These are phyloP conservation scores for Zymoseptoria tritici DNA, from an alignment of 2,329 filamentous ascomycete species.

Conservation along the genomic window DNA sequence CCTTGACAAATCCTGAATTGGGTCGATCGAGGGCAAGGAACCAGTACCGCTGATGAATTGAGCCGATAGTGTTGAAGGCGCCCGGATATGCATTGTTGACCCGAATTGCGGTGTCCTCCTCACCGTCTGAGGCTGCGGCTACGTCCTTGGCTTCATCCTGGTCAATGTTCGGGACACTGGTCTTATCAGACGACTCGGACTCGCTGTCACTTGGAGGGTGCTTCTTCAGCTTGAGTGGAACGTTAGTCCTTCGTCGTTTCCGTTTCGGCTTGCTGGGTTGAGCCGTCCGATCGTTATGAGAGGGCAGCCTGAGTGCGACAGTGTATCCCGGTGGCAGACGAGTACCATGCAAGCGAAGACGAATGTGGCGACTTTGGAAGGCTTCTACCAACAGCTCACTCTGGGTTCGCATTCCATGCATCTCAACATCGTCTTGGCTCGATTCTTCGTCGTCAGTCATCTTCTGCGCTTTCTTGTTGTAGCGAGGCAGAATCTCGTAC, in stretches of 20 bases:
- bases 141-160: conserved; percentile 13
- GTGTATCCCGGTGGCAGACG: conserved; percentile 35
- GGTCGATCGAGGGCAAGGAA: conserved; percentile 55
- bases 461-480: conserved; percentile 15
- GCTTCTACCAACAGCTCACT: conserved; percentile 33
- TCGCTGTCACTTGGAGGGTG: conserved; percentile 12
- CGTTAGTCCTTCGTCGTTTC: conserved; percentile 21
- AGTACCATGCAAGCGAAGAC: conserved; percentile 36
- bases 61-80: conserved; percentile 57
- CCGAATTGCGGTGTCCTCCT: conserved; percentile 43
- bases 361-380: conserved; percentile 34
- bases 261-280: conserved; percentile 23
- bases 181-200: conserved; percentile 9
- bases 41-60: conserved; percentile 61
- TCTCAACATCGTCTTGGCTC: not conserved
- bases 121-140: conserved; percentile 23
- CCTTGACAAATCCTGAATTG: conserved; percentile 50
- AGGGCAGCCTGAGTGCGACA: conserved; percentile 33
- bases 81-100: conserved; percentile 59
- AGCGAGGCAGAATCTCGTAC: conserved; percentile 32
- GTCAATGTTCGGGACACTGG: not conserved
- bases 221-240: conserved; percentile 12
- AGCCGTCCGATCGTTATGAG: conserved; percentile 25
- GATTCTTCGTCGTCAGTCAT: conserved; percentile 28
- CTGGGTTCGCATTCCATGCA: conserved; percentile 15